These are phyloP conservation scores for Rhodotorula toruloides DNA, from an alignment of 768 basidiomycete genomes.

Conservation along the genomic window DNA sequence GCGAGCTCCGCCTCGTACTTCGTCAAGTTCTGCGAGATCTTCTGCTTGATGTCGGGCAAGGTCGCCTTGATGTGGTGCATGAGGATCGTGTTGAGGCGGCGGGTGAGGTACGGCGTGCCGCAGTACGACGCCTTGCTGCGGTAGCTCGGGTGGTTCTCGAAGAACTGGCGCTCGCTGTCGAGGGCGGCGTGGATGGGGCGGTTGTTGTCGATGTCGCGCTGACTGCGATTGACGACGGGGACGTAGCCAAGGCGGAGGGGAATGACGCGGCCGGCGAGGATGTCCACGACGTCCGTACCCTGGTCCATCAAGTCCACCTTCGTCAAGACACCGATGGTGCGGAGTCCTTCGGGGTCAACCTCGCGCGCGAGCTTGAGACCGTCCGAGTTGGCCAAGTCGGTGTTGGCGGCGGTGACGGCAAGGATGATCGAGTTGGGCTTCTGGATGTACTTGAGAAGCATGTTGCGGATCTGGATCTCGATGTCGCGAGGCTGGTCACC, in stretches of 20 bases:
- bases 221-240: constrained; percentile 96
- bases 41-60: constrained; percentile 95
- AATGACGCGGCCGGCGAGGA: constrained; percentile 92
- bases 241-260: constrained; percentile 95
- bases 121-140: constrained; percentile 92
- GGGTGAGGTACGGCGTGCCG: constrained; percentile 89
- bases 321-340: constrained; percentile 96
- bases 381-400: constrained; percentile 97
- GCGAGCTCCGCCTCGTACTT: constrained; percentile 80
- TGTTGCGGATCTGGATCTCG: constrained; percentile 93
- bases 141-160: constrained; percentile 89
- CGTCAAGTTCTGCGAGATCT: constrained; percentile 82
- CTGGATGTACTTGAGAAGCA: constrained; percentile 91
- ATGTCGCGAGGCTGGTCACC: constrained; percentile 86
- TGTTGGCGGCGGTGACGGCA: constrained; percentile 92
- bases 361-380: constrained; percentile 92
- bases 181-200: constrained; percentile 80
- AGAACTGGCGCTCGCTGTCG: constrained; percentile 84
- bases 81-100: constrained; percentile 95
- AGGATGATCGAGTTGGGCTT: constrained; percentile 94
- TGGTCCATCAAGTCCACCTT: constrained; percentile 98
- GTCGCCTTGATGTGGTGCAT: constrained; percentile 99
- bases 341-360: constrained; percentile 91
- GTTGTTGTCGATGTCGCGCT: constrained; percentile 86
- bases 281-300: constrained; percentile 98